phyloP scores from a whole-genome alignment of 495 filamentous ascomycete genomes.

The Penicillium lagena region DNA sequence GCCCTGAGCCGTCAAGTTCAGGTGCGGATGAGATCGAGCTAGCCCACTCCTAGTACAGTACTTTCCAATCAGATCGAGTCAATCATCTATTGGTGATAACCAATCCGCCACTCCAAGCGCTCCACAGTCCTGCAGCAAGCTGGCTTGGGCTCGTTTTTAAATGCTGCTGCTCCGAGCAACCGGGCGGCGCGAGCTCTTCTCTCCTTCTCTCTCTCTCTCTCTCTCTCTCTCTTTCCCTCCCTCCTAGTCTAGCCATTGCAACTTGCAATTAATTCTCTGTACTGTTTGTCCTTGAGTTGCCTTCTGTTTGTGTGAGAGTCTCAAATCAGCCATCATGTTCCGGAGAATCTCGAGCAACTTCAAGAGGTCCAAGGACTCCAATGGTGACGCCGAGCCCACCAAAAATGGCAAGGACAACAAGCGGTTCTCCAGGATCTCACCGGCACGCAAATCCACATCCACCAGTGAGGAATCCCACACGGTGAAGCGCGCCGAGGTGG shows the following conservation, averaged over 20 bases:
- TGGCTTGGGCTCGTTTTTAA: constrained; percentile 23
- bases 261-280: constrained; percentile 3
- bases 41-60: neutral
- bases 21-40: constrained; percentile 14
- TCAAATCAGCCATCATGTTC: constrained; percentile 33
- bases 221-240: constrained; percentile 5
- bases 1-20: neutral
- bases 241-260: constrained; percentile 4
- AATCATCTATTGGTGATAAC: constrained; percentile 29
- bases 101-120: constrained; percentile 19
- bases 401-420: constrained; percentile 31
- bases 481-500: constrained; percentile 33
- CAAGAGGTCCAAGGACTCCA: constrained; percentile 41
- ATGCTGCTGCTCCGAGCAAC: constrained; percentile 2
- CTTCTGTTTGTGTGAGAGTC: constrained; percentile 6
- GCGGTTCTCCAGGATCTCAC: constrained; percentile 32
- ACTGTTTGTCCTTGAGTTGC: constrained; percentile 4
- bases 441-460: constrained; percentile 23
- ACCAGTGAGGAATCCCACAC: constrained; percentile 25
- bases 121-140: constrained; percentile 23
- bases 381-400: constrained; percentile 28
- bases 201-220: constrained; percentile 4
- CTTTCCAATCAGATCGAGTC: constrained; percentile 7
- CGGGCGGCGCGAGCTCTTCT: constrained; percentile 1
- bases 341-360: constrained; percentile 48